Base-by-base conservation (phyloP, 179 eudicot species). In the Heliamphora pulchella region DNA sequence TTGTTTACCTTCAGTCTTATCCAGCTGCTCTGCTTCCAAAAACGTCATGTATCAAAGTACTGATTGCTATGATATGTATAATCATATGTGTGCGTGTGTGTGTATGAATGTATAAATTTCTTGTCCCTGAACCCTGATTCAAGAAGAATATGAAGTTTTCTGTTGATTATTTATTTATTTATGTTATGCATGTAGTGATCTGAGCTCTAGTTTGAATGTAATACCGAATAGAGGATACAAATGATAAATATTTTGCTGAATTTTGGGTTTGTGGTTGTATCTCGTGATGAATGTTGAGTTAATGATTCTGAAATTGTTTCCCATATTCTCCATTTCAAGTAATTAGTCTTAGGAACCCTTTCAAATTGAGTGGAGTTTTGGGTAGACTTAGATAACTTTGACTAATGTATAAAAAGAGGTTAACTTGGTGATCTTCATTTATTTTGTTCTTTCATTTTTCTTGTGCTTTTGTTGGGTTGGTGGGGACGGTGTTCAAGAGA, bases 21-120 rank as follows among this genome's bases (percentile, higher is more conserved):
- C 7, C 53, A 58, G 13, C 18, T 80, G 13, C 22, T 54, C 64
- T 84, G 86, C 65, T 61, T 61, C 22, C 7, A n/a, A 61, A n/a
- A 4, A 61, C 65, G 17, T 61, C 5, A 13, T 61, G 0, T 17
- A 4, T 61, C 65, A 61, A 20, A 4, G 65, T n/a, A n/a, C n/a
- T n/a, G n/a, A n/a, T n/a, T n/a, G n/a, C n/a, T n/a, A n/a, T n/a
- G n/a, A n/a, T n/a, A n/a, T n/a, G n/a, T n/a, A n/a, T n/a, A n/a
- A n/a, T n/a, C n/a, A n/a, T n/a, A n/a, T n/a, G n/a, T n/a, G n/a
- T n/a, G n/a, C n/a, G n/a, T n/a, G n/a, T n/a, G n/a, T 74, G n/a
- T 8, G 53, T 41, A 1, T 4, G 76, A 51, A 7, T 76, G 18
- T 57, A 1, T 61, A 20, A 9, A 43, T 75, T 75, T 43, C 9